Evolutionary conservation across 805 yeast species (phyloP).

Genomic region (Wickerhamiella lipophila): DNA sequence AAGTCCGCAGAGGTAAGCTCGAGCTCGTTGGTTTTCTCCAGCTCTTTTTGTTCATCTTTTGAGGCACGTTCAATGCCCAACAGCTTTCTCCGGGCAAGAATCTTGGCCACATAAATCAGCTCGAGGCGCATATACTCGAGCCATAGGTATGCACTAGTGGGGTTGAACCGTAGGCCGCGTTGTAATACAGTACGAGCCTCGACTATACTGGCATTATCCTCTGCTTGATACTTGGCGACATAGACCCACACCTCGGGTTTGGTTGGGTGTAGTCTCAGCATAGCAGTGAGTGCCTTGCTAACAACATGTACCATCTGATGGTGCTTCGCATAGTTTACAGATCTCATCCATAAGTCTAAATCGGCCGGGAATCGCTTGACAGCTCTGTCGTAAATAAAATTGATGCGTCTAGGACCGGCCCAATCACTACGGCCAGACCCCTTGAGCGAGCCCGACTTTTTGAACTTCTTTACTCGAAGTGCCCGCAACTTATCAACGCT

Average conservation of each 20-base stretch:
- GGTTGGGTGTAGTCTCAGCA: slow-evolving; percentile 81
- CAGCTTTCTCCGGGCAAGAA: slow-evolving; percentile 70
- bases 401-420: slow-evolving; percentile 71
- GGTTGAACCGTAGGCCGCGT: slow-evolving; percentile 71
- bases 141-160: slow-evolving; percentile 65
- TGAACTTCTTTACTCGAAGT: slow-evolving; percentile 53
- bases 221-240: slow-evolving; percentile 90
- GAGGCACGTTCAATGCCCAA: slow-evolving; percentile 49
- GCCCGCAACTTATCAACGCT: slow-evolving; percentile 66
- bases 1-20: slow-evolving; percentile 35
- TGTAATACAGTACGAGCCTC: slow-evolving; percentile 82
- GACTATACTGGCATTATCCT: slow-evolving; percentile 72
- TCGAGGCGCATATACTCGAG: slow-evolving; percentile 78
- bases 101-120: slow-evolving; percentile 68
- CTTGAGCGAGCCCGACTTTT: slow-evolving; percentile 22
- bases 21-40: slow-evolving; percentile 18
- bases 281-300: slow-evolving; percentile 53
- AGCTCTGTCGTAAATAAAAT: slow-evolving; percentile 74
- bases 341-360: slow-evolving; percentile 62
- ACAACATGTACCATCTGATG: slow-evolving; percentile 26
- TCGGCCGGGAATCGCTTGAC: slow-evolving; percentile 68
- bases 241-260: slow-evolving; percentile 84
- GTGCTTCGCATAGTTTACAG: slow-evolving; percentile 42
- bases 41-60: slow-evolving; percentile 32
- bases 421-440: slow-evolving; percentile 54